Base-by-base conservation (phyloP, 306 rosid species). In the Lathyrus tuberosus region DNA sequence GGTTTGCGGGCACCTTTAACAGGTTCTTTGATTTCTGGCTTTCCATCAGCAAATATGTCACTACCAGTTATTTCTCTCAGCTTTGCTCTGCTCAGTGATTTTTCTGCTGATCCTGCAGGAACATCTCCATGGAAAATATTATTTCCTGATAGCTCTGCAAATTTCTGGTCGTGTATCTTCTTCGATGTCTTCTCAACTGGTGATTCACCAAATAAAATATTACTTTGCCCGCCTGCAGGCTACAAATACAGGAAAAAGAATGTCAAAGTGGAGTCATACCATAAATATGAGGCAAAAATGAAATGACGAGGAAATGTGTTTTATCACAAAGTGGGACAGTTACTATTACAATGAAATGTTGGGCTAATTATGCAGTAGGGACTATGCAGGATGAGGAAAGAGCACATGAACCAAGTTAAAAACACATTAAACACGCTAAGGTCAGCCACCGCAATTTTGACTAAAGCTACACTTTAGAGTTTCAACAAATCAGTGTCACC, bases 151-250 rank as follows among this genome's bases (percentile, higher is more conserved):
- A 94, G 75, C 88, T 94, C 97, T 0, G 92, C 88, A 65, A 90
- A 90, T 85, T 94, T 94, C 78, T 94, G 97, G 85, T 80, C 77
- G 70, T 90, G 89, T 74, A 94, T 79, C 80, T 94, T 94, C 85
- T 89, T 90, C 5, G 89, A 10, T 58, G 92, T 81, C 82, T 89
- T 88, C 61, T 62, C 62, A 16, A 70, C 79, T 10, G 97, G 97
- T 64, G 89, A 90, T 53, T 94, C 98, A 6, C 88, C 80, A 44
- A 94, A 88, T 82, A 94, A 75, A 72, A 90, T 87, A 68, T 90
- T 90, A 67, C 96, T 94, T 82, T 87, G 98, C 22, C 98, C 97
- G 44, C 98, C 98, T 6, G 98, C 97, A 76, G 94, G 98, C 98
- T 94, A 65, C 35, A 56, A 48, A 65, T 14, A 71, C 5, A 33